A percentile compares a stretch with the other conserved stretches of the same genome.
Conservation (phyloP, 192 early-diverging fungal species). For the Backusella luteola region DNA sequence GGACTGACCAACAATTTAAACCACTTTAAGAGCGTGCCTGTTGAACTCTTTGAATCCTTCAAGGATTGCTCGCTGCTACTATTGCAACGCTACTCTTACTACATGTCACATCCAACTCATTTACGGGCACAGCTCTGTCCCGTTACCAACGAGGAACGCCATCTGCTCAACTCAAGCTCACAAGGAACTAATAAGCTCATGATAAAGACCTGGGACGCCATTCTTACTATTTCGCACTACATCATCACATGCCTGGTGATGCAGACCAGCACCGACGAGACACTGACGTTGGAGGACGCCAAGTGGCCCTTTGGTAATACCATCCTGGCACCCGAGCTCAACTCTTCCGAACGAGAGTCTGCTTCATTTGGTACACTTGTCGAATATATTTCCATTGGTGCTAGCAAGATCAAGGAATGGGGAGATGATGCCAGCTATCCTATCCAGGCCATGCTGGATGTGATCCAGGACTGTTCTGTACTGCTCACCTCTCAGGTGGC, state of each 20-base stretch:
- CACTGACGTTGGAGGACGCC: constrained; percentile 25
- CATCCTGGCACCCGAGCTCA: constrained; percentile 33
- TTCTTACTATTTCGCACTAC: constrained; percentile 31
- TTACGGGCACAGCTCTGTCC: constrained; percentile 25
- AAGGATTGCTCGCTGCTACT: constrained; percentile 17
- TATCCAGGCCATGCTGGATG: constrained; percentile 4
- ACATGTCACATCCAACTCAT: constrained; percentile 18
- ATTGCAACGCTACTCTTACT: constrained; percentile 15
- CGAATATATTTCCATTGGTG: constrained; percentile 25
- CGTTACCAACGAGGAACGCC: constrained; percentile 7
- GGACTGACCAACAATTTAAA: constrained; percentile 32
- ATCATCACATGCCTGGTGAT: constrained; percentile 34
- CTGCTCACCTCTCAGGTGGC: constrained; percentile 3
- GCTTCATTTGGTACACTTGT: constrained; percentile 45
- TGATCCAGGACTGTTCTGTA: constrained; percentile 12
- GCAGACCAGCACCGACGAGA: constrained; percentile 34
- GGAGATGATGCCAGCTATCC: background rate
- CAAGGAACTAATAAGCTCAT: background rate
- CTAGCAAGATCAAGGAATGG: background rate
- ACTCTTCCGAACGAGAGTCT: constrained; percentile 27
- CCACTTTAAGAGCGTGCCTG: background rate
- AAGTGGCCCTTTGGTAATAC: constrained; percentile 45
- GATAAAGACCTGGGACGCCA: background rate
- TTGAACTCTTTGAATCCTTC: constrained; percentile 13
- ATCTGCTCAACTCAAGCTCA: background rate